Evolutionary conservation across 306 rosid genomes (phyloP).

Genomic region (Acacia melanoxylon): DNA sequence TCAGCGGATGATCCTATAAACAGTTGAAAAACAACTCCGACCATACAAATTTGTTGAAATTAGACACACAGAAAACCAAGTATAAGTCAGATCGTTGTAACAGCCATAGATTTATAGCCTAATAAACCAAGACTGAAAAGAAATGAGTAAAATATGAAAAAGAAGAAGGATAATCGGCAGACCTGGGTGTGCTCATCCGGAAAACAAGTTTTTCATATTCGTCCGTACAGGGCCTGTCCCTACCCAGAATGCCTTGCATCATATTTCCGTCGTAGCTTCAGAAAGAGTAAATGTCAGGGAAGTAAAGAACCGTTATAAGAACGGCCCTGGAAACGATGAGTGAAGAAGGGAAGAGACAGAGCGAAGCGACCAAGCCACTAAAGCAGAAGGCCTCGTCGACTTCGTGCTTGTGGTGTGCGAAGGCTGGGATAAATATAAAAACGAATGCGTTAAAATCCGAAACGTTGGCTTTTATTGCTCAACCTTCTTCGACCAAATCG

Average conservation of each 20-base stretch:
- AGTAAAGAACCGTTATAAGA: not conserved
- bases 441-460: constrained; percentile 25
- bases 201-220: constrained; percentile 80
- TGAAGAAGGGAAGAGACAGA: constrained; percentile 21
- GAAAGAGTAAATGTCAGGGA: not conserved
- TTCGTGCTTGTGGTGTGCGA: not conserved
- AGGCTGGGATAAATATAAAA: constrained; percentile 18
- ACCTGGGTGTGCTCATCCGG: constrained; percentile 93
- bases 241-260: constrained; percentile 15
- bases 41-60: not conserved
- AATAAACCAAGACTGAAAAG: not conserved
- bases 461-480: constrained; percentile 47
- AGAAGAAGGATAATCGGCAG: constrained; percentile 4
- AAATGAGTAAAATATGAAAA: not conserved
- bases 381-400: not conserved
- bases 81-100: not conserved
- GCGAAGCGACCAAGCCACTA: not conserved
- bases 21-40: not conserved
- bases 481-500: constrained; percentile 50
- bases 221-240: constrained; percentile 78
- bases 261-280: not conserved
- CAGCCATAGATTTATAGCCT: not conserved
- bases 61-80: not conserved
- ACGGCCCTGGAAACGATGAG: constrained; percentile 4
- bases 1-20: not conserved